phyloP scores from a whole-genome alignment of 306 rosid species.

The Quercus variabilis region DNA sequence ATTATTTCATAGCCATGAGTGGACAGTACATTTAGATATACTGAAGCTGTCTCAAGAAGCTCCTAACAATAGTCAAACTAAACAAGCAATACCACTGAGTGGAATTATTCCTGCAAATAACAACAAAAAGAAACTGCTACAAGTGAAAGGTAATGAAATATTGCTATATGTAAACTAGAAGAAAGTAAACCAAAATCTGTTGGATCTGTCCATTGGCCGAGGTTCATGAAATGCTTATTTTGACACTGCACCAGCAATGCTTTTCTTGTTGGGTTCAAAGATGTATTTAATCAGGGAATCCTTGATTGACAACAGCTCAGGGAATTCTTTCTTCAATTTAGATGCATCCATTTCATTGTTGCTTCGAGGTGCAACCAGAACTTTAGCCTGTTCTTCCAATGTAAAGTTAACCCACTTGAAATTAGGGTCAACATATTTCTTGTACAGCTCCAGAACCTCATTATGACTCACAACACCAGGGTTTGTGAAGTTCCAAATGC shows the following conservation, averaged over 20 bases:
- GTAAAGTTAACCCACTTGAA: constrained; percentile 77
- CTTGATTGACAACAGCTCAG: constrained; percentile 75
- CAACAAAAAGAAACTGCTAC: too few relatives aligned
- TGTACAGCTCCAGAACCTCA: constrained; percentile 84
- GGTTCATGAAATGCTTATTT: too few relatives aligned
- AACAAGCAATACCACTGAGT: too few relatives aligned
- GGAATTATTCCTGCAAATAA: too few relatives aligned
- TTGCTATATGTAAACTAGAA: too few relatives aligned
- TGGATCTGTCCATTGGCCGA: too few relatives aligned
- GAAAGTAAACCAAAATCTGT: too few relatives aligned
- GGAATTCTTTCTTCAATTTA: constrained; percentile 76
- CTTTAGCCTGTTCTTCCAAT: constrained; percentile 89
- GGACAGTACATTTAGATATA: too few relatives aligned
- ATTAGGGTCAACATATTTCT: constrained; percentile 58
- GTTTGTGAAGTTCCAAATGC: constrained; percentile 91
- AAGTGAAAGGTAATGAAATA: too few relatives aligned
- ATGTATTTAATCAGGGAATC: constrained; percentile 71
- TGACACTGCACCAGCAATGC: neutral
- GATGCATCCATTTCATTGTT: constrained; percentile 89
- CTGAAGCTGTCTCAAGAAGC: too few relatives aligned
- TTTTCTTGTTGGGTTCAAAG: constrained; percentile 73
- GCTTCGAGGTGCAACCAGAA: constrained; percentile 82
- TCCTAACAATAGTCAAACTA: too few relatives aligned
- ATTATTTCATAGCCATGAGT: too few relatives aligned
- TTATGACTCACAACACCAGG: constrained; percentile 90